Percentiles rank a stretch among this genome's conserved stretches.
Conservation (phyloP, 495 filamentous ascomycete species). For the Daldinia caldariorum region DNA sequence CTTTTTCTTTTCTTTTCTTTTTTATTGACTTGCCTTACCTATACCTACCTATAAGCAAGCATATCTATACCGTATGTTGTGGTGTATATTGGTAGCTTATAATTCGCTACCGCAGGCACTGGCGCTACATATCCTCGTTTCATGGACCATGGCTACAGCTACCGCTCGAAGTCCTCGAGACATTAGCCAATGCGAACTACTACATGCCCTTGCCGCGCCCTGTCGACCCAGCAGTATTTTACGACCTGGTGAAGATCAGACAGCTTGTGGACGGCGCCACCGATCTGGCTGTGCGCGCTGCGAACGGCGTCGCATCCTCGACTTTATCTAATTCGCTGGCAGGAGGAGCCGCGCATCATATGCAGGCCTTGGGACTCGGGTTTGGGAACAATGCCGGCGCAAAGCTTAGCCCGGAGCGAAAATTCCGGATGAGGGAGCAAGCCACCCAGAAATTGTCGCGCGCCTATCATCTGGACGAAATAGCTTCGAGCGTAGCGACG, state of each 20-base stretch:
- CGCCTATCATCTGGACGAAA: conserved; percentile 81
- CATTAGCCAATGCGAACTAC: conserved; percentile 80
- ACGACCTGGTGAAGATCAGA: conserved; percentile 82
- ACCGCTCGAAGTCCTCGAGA: conserved; percentile 81
- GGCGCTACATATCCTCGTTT: conserved; percentile 84
- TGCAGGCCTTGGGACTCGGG: conserved; percentile 69
- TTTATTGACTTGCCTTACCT: background rate
- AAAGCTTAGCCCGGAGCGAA: conserved; percentile 76
- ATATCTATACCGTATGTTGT: too few species aligned
- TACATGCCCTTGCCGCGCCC: conserved; percentile 76
- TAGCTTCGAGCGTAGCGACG: conserved; percentile 80
- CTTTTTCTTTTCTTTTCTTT: background rate
- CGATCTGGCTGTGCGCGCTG: conserved; percentile 77
- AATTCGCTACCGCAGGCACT: conserved; percentile 64
- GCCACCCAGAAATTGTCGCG: conserved; percentile 78
- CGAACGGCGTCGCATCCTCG: conserved; percentile 72
- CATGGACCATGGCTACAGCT: conserved; percentile 89
- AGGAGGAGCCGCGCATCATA: conserved; percentile 62
- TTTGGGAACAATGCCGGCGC: conserved; percentile 65
- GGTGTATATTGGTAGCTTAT: conserved; percentile 21
- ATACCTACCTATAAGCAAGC: too few species aligned
- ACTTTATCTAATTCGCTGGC: conserved; percentile 62
- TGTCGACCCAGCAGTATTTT: conserved; percentile 83
- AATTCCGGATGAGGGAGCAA: conserved; percentile 78
- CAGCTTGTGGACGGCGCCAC: conserved; percentile 80